Percentiles rank a stretch among this genome's conserved stretches.
Evolutionary conservation across 805 yeast genomes (phyloP).

Genomic region (Scheffersomyces amazonensis): DNA sequence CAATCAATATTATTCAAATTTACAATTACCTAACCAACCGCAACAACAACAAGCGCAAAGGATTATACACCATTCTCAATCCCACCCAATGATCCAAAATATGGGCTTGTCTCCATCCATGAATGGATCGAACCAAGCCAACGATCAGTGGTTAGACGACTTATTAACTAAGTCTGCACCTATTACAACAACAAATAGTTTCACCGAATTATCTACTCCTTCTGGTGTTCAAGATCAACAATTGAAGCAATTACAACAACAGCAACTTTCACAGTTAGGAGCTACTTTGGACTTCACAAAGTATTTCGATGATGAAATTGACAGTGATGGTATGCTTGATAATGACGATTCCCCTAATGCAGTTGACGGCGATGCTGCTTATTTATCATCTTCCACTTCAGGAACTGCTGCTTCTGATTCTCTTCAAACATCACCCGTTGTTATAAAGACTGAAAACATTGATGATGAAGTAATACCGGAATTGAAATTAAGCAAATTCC

Average conservation of each 20-base stretch:
- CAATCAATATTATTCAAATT: not conserved
- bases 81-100: too few species aligned
- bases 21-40: not conserved
- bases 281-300: not conserved
- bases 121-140: not conserved
- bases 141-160: conserved; percentile 18
- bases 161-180: conserved; percentile 15
- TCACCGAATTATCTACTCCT: conserved; percentile 3
- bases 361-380: not conserved
- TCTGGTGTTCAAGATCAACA: not conserved
- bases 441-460: not conserved
- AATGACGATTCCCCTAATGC: not conserved
- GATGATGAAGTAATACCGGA: not conserved
- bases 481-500: not conserved
- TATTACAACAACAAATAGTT: conserved; percentile 14
- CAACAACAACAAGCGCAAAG: not conserved
- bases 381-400: not conserved
- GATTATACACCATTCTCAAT: too few species aligned
- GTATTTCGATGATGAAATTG: conserved; percentile 1
- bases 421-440: not conserved
- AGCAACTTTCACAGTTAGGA: not conserved
- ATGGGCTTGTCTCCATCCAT: too few species aligned
- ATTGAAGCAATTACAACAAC: not conserved
- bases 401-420: not conserved
- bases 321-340: not conserved